Evolutionary conservation across 305 asterid species (phyloP).

Genomic region (Solanum hybrid): DNA sequence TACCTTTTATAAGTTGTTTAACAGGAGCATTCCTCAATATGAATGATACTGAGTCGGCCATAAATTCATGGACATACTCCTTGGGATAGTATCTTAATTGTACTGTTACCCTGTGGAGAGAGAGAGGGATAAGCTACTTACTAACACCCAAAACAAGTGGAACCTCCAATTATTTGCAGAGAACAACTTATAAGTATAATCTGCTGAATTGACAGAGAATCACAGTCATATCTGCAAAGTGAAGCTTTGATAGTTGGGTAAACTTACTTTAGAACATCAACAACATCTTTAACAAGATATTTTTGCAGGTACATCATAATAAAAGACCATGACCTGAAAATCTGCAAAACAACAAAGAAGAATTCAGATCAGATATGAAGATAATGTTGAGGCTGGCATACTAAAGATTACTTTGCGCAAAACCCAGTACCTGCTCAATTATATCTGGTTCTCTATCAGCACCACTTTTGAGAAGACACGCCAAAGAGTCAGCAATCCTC

Average conservation of each 20-base stretch:
- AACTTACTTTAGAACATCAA: slow-evolving; percentile 58
- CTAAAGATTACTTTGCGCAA: not conserved
- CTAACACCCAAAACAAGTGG: not conserved
- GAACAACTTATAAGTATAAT: not conserved
- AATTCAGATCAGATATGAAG: not conserved
- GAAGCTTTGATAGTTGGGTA: not conserved
- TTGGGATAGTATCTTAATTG: slow-evolving; percentile 66
- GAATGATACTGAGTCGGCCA: slow-evolving; percentile 82
- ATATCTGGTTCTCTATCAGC: slow-evolving; percentile 90
- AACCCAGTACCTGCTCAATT: slow-evolving; percentile 62
- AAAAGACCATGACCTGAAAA: slow-evolving; percentile 79
- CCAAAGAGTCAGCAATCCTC: slow-evolving; percentile 46
- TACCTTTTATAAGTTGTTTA: slow-evolving; percentile 64
- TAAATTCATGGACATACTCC: slow-evolving; percentile 68
- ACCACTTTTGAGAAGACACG: slow-evolving; percentile 62
- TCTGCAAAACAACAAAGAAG: slow-evolving; percentile 32
- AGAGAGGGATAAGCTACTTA: not conserved
- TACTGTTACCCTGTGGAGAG: slow-evolving; percentile 45
- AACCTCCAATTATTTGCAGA: not conserved
- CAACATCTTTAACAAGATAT: slow-evolving; percentile 54
- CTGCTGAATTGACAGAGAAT: slow-evolving; percentile 4
- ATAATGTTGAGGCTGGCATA: not conserved
- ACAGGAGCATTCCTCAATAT: slow-evolving; percentile 60
- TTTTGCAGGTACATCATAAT: slow-evolving; percentile 76
- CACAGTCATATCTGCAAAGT: not conserved